Percentiles rank a stretch among this genome's conserved stretches.
Conservation (phyloP, 2,329 filamentous ascomycete species). For the Hypoxylon sp. region DNA sequence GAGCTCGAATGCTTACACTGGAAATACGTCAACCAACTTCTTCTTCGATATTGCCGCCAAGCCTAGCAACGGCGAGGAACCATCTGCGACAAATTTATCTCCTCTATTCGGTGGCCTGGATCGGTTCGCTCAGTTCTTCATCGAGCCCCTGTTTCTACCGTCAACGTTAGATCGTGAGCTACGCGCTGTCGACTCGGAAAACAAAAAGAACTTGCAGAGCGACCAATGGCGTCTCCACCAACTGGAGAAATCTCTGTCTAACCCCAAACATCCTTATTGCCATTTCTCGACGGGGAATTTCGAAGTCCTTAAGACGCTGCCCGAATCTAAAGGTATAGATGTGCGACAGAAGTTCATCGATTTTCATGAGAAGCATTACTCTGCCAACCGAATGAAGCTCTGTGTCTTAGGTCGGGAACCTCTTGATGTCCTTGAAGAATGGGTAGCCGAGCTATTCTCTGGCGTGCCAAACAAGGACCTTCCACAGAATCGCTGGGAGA, state of each 20-base stretch:
- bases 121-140: slow-evolving; percentile 94
- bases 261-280: slow-evolving; percentile 87
- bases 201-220: slow-evolving; percentile 96
- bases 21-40: slow-evolving; percentile 94
- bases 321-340: slow-evolving; percentile 83
- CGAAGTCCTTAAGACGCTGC: slow-evolving; percentile 85
- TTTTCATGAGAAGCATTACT: slow-evolving; percentile 91
- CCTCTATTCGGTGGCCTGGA: slow-evolving; percentile 85
- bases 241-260: slow-evolving; percentile 89
- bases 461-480: slow-evolving; percentile 86
- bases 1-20: slow-evolving; percentile 95
- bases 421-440: slow-evolving; percentile 84
- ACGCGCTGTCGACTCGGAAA: slow-evolving; percentile 91
- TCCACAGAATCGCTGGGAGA: slow-evolving; percentile 69
- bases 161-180: slow-evolving; percentile 90
- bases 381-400: slow-evolving; percentile 93
- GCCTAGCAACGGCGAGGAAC: slow-evolving; percentile 71
- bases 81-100: slow-evolving; percentile 69
- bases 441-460: slow-evolving; percentile 88
- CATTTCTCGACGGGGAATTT: slow-evolving; percentile 94
- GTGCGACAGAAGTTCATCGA: slow-evolving; percentile 93
- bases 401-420: slow-evolving; percentile 86
- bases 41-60: slow-evolving; percentile 95
- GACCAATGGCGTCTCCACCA: slow-evolving; percentile 91
- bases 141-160: slow-evolving; percentile 86